Base-by-base conservation (phyloP, 805 yeast species). In the Nakazawaea anatomiae region DNA sequence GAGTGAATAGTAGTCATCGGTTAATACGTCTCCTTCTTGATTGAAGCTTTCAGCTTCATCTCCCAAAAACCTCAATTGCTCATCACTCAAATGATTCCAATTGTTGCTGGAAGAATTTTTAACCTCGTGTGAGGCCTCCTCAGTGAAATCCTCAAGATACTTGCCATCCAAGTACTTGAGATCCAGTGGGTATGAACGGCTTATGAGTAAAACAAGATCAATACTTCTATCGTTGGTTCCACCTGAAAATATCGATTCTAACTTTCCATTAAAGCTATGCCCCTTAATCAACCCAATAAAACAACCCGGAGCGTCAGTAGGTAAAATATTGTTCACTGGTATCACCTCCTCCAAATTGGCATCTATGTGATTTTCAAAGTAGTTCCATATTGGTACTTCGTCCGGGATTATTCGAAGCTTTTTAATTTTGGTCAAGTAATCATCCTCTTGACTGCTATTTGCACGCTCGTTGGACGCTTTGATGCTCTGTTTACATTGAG, bases 11-110 rank as follows among this genome's bases (percentile, higher is more conserved):
- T 14, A 31, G 32, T 45, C 49, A 39, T 46, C 50, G 9, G 14
- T 14, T 6, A 32, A 29, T 4, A 5, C 10, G 18, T 50, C 46
- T 8, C 14, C 48, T 25, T 38, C 35, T 6, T 8, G 8, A 27
- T 38, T 30, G 41, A 12, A 18, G 11, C 5, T 36, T 35, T 60
- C 69, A 30, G 55, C 64, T 11, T 61, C 65, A 6, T 65, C 59
- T 4, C 62, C 62, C 1, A 65, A 68, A 4, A 70, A 65, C 7
- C 67, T 58, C 0, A 68, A 69, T 3, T 68, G 64, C 48, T 68
- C 72, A 65, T 68, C 65, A 41, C 61, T 68, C 1, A 68, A 61
- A 29, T 11, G 11, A 11, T 32, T 32, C 35, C 35, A 32, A 2
- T 32, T 8, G 2, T 11, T 11, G 11, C 4, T 11, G 11, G 8